Evolutionary conservation across 495 filamentous ascomycete species (phyloP).

Genomic region (Darksidea phi): DNA sequence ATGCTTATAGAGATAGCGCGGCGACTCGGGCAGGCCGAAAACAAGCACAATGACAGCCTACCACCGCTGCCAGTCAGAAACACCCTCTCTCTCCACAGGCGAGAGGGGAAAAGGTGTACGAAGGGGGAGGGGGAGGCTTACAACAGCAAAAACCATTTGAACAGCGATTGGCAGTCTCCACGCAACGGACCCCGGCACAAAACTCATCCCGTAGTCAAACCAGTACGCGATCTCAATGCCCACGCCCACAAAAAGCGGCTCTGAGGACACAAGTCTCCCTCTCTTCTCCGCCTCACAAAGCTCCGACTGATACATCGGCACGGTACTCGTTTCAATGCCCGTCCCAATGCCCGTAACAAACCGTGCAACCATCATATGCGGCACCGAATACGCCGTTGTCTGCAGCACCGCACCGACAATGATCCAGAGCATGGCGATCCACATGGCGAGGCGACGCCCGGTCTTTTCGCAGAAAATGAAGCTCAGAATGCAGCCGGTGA

Average conservation of each 20-base stretch:
- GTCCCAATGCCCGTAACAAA: slow-evolving; percentile 42
- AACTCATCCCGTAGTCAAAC: slow-evolving; percentile 38
- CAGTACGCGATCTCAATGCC: slow-evolving; percentile 39
- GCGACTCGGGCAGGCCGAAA: slow-evolving; percentile 41
- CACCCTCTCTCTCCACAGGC: too few species aligned
- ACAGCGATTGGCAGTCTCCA: slow-evolving; percentile 42
- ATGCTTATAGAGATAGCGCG: slow-evolving; percentile 44
- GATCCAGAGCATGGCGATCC: slow-evolving; percentile 41
- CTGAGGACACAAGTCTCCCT: slow-evolving; percentile 38
- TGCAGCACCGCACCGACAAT: slow-evolving; percentile 39
- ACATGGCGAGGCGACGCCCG: slow-evolving; percentile 39
- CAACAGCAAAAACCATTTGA: slow-evolving; percentile 39
- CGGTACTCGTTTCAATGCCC: slow-evolving; percentile 36
- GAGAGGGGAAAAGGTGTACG: background rate
- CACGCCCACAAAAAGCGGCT: slow-evolving; percentile 42
- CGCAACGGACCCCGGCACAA: slow-evolving; percentile 33
- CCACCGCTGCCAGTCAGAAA: too few species aligned
- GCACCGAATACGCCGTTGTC: slow-evolving; percentile 34
- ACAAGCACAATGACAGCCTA: slow-evolving; percentile 39
- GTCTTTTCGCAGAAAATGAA: slow-evolving; percentile 39
- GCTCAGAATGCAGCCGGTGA: slow-evolving; percentile 38
- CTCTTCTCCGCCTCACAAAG: slow-evolving; percentile 38
- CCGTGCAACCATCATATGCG: slow-evolving; percentile 35
- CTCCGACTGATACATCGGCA: slow-evolving; percentile 42
- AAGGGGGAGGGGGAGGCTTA: slow-evolving; percentile 4